Evolutionary conservation across 192 early-diverging fungal species (phyloP), one percentile per base, ranked within the genome.

Genomic region (Cetraspora pellucida): DNA sequence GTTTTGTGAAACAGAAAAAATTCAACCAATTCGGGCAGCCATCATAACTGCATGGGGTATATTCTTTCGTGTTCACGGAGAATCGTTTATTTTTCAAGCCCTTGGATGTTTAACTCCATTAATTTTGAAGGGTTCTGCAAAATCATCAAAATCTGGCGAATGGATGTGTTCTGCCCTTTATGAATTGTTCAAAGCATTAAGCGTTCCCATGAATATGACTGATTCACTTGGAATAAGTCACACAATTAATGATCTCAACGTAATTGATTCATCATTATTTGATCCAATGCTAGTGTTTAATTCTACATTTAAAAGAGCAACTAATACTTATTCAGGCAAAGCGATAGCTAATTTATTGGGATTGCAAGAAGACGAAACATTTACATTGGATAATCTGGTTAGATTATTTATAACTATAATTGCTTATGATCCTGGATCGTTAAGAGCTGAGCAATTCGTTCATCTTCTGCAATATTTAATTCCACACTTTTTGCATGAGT

Each of bases 321-420:
- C 72, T 23, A 59, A 63, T 47, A 59, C 16, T 19, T 10, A 43
- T 7, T 46, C 71, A 14, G n/a, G 46, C 7, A 73, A 73, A 45
- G 11, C 21, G n/a, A 73, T 23, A 11, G 19, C 52, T 10, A 54
- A 21, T 11, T 58, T 73, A 45, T 58, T 73, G 21, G 81, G 75
- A 47, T 3, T 74, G 9, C 66, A 78, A 4, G 74, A 78, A 31
- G 80, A 86, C 27, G 58, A 74, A 63, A 72, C 77, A 10, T 88
- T 89, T 45, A 52, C 82, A 3, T 70, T 89, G 1, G 78, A 81
- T 0, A 86, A 85, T 44, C 87, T 85, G 11, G 81, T 89, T 69
- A 86, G 86, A 64, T 74, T 89, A n/a, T 89, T 87, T 21, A 72
- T 89, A 9, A 85, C 88, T 0, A 82, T 89, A 46, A 88, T 89